Base-by-base conservation (phyloP, 1,284 basidiomycete genomes). In the Fomes fomentarius region DNA sequence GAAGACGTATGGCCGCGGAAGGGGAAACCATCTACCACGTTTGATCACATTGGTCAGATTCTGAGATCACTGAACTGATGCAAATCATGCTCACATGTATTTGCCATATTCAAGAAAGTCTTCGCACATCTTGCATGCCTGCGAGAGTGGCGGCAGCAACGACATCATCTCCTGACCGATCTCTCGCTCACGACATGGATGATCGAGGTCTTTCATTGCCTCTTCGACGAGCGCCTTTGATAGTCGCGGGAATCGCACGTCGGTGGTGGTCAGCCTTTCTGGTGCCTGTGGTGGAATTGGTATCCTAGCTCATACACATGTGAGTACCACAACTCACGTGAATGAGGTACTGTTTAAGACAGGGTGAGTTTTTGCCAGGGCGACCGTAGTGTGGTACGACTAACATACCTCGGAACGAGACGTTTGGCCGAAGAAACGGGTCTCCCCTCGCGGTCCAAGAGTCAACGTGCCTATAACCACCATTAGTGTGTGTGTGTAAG, bases 391-490 rank as follows among this genome's bases (percentile, higher is more conserved):
- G n/a, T n/a, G n/a, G n/a, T n/a, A 30, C 28, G 28, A 30, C 28
- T 30, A 30, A 63, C 74, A 50, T 62, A 85, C 85, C 75, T 89
- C 86, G 33, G 83, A 77, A 21, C 84, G 77, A 1, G 86, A 82
- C 2, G 84, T 87, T 52, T 80, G 76, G 15, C 86, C 84, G 57
- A 83, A 76, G 64, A 84, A 87, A 38, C 68, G 75, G 1, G 79
- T 74, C 63, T 82, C 82, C 0, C 83, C 84, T 38, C 78, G 69
- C 25, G 75, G 63, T 11, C 81, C 81, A 11, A 87, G 74, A 6
- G 79, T 80, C 33, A 89, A 69, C 15, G 86, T 87, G 14, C 85
- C 85, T 85, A 40, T n/a, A n/a, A n/a, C n/a, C n/a, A n/a, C n/a
- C n/a, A n/a, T n/a, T n/a, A n/a, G n/a, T n/a, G n/a, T n/a, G 6